These are phyloP conservation scores for Serendipita vermifera DNA, from an alignment of 768 basidiomycete genomes.

Conservation along the genomic window DNA sequence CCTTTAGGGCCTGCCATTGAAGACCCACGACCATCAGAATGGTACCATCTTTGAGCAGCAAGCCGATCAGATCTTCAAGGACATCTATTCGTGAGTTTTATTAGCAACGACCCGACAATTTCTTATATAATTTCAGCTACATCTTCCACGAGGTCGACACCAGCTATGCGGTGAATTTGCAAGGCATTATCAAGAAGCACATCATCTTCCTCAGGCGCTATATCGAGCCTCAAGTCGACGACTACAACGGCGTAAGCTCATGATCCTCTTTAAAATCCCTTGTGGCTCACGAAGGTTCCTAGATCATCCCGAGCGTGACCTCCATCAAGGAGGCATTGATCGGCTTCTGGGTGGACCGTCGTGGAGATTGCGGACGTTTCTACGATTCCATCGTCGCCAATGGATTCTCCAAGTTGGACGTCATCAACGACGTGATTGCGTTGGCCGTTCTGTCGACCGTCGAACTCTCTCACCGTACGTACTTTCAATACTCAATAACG, in stretches of 20 bases:
- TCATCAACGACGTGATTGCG: background rate
- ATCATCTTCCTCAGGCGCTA: background rate
- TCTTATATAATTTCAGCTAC: background rate
- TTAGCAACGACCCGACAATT: too few relatives aligned
- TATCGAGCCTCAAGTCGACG: background rate
- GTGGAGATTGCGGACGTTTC: constrained; percentile 4
- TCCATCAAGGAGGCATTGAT: background rate
- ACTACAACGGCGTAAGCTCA: background rate
- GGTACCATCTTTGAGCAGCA: constrained; percentile 15
- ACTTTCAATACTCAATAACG: background rate
- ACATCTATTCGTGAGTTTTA: constrained; percentile 13
- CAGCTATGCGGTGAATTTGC: background rate
- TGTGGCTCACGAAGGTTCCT: background rate
- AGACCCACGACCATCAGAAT: constrained; percentile 12
- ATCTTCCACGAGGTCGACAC: background rate
- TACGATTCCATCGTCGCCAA: constrained; percentile 6
- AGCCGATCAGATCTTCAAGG: constrained; percentile 14
- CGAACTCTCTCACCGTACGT: background rate
- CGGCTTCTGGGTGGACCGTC: constrained; percentile 1
- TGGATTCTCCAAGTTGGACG: background rate
- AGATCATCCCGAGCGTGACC: constrained; percentile 2
- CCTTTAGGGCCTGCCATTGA: constrained; percentile 14
- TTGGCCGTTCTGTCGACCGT: background rate
- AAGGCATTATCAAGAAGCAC: background rate
- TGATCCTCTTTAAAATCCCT: background rate